Conservation (phyloP, 2,329 filamentous ascomycete species). For the Xylariales sp. region DNA sequence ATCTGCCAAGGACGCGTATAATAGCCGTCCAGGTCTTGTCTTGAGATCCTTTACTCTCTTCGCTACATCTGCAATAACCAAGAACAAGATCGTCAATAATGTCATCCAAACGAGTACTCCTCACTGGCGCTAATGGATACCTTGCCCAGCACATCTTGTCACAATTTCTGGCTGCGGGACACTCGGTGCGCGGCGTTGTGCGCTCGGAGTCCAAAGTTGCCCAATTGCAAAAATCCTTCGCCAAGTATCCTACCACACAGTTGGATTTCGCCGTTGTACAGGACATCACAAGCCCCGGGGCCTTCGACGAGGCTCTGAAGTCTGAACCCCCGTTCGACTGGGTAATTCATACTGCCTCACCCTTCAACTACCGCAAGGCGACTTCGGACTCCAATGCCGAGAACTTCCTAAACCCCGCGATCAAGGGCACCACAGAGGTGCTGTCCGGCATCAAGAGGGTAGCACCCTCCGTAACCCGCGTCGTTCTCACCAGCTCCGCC, state of each 20-base stretch:
- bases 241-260: conserved; percentile 17
- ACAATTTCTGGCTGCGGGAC: conserved; percentile 14
- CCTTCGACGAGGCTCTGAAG: conserved; percentile 19
- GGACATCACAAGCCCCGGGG: conserved; percentile 58
- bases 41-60: no score
- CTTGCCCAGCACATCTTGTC: conserved; percentile 13
- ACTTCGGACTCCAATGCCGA: conserved; percentile 5
- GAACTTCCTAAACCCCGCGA: conserved; percentile 27
- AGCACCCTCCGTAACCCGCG: conserved; percentile 31
- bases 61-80: no score
- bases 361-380: conserved; percentile 24
- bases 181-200: conserved; percentile 21
- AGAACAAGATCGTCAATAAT: not conserved
- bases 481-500: conserved; percentile 35
- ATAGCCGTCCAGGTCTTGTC: no score
- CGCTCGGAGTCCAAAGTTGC: conserved; percentile 21
- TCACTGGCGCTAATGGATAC: conserved; percentile 15
- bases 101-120: conserved; percentile 9
- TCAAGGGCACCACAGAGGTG: conserved; percentile 27
- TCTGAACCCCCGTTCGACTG: conserved; percentile 15
- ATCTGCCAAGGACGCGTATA: no score
- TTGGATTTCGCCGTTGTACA: conserved; percentile 46
- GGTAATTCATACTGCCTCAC: conserved; percentile 26
- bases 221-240: conserved; percentile 17
- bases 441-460: conserved; percentile 20